Base-by-base conservation (phyloP, 495 filamentous ascomycete genomes). In the Hypoxylon subgilvum region DNA sequence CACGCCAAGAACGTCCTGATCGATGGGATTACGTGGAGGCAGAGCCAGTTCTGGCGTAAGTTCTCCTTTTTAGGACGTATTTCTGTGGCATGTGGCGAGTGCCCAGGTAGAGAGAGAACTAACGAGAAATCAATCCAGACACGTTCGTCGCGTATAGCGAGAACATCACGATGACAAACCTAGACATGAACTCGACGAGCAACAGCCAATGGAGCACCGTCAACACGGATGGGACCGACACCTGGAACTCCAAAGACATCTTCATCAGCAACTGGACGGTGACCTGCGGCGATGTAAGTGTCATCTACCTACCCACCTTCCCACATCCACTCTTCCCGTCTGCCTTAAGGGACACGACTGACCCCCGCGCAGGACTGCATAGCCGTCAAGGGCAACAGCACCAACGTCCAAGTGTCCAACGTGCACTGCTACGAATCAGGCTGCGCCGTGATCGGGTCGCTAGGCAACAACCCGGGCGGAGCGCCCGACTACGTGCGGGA, bases 361-460 rank as follows among this genome's bases (percentile, higher is more conserved):
- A 30, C 27, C 30, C 35, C 0, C n/a, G 7, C 4, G 12, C 14
- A 81, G 27, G 85, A 88, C 67, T 86, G 85, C 22, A 73, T 87
- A 34, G 68, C 84, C 6, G 75, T 87, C 57, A 84, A 81, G 12
- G 85, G 83, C 39, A 82, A 87, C 63, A 84, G 83, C 43, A 77
- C 81, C 52, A 62, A 84, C 55, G 56, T 77, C 38, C 52, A 70
- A 22, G 70, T 73, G 17, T 55, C 43, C 31, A 73, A 77, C 60
- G 65, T 77, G 17, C 68, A 69, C 49, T 76, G 74, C 67, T 68
- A 74, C 60, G 70, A 73, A 53, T 75, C 73, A 0, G 75, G 71
- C 10, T 70, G 68, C 44, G 71, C 72, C 23, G 50, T 56, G 23
- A 64, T 75, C 52, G 70, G 74, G 13, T 72, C 69, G 13, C 60